Evolutionary conservation across 768 basidiomycete species (phyloP).

Genomic region (Lyophyllum decastes): DNA sequence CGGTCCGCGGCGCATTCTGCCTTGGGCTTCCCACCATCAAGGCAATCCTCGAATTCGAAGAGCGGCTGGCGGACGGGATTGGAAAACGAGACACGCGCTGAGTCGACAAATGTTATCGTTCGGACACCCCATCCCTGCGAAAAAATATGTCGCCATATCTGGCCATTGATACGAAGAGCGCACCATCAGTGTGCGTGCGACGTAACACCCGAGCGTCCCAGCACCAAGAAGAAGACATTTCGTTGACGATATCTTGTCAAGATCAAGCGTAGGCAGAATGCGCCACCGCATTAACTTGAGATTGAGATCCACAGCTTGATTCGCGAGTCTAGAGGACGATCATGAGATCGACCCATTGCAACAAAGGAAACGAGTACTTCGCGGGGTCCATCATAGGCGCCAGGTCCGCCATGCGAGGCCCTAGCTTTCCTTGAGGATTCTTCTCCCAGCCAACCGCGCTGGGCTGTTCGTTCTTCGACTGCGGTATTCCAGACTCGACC

Average conservation of each 20-base stretch:
- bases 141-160: not conserved
- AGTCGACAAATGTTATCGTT: slow-evolving; percentile 92
- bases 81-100: slow-evolving; percentile 89
- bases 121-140: slow-evolving; percentile 94
- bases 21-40: slow-evolving; percentile 92
- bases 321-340: slow-evolving; percentile 65
- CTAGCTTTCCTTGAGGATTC: slow-evolving; percentile 84
- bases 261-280: slow-evolving; percentile 84
- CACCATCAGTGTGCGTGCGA: slow-evolving; percentile 90
- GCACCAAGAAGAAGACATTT: slow-evolving; percentile 89
- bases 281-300: slow-evolving; percentile 98
- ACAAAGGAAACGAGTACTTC: slow-evolving; percentile 41
- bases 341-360: not conserved
- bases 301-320: slow-evolving; percentile 97
- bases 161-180: slow-evolving; percentile 8
- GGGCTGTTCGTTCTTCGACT: slow-evolving; percentile 35
- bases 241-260: slow-evolving; percentile 83
- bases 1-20: slow-evolving; percentile 86
- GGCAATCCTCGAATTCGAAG: slow-evolving; percentile 93
- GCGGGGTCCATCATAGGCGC: slow-evolving; percentile 96
- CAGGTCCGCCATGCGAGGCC: slow-evolving; percentile 84
- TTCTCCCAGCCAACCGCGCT: slow-evolving; percentile 95
- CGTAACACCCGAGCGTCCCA: slow-evolving; percentile 96
- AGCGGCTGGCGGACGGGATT: slow-evolving; percentile 97
- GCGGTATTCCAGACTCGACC: slow-evolving; percentile 21